phyloP scores from a whole-genome alignment of 2,329 filamentous ascomycete species.

The Penicillium sp. region DNA sequence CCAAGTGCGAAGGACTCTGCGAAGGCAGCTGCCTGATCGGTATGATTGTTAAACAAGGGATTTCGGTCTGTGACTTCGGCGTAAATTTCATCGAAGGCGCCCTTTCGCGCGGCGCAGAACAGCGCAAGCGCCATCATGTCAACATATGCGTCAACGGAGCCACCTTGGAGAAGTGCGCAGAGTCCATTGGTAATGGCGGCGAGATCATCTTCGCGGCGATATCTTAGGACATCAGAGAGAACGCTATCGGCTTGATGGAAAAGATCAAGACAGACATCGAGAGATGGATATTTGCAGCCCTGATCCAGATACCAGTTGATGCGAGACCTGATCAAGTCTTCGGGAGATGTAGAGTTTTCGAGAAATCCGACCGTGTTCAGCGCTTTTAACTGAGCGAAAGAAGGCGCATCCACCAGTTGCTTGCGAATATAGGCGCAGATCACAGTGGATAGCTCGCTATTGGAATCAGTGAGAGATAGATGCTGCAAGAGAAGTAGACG shows the following conservation, averaged over 20 bases:
- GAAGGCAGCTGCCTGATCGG: conserved; percentile 64
- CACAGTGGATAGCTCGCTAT: conserved; percentile 28
- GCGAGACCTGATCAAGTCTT: conserved; percentile 40
- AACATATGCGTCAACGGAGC: conserved; percentile 46
- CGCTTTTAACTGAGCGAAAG: conserved; percentile 41
- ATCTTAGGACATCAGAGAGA: conserved; percentile 31
- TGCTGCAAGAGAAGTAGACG: conserved; percentile 42
- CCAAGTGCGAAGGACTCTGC: conserved; percentile 63
- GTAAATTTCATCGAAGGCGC: conserved; percentile 62
- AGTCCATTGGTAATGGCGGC: conserved; percentile 41
- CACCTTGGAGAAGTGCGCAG: conserved; percentile 31
- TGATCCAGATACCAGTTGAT: conserved; percentile 46
- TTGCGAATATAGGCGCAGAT: conserved; percentile 36
- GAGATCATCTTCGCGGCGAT: conserved; percentile 36
- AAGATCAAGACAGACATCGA: conserved; percentile 33
- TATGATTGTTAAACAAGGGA: conserved; percentile 59
- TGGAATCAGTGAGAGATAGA: conserved; percentile 31
- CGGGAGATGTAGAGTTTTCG: conserved; percentile 36
- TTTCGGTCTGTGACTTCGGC: conserved; percentile 62
- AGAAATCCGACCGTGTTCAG: conserved; percentile 44
- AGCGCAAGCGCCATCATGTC: conserved; percentile 59
- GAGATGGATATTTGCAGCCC: conserved; percentile 37
- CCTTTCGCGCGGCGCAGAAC: conserved; percentile 57
- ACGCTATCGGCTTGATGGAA: conserved; percentile 40
- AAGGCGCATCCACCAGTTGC: conserved; percentile 41